Conservation (phyloP, 352 stramenopile genomes). For the Phytopythium delawarense region DNA sequence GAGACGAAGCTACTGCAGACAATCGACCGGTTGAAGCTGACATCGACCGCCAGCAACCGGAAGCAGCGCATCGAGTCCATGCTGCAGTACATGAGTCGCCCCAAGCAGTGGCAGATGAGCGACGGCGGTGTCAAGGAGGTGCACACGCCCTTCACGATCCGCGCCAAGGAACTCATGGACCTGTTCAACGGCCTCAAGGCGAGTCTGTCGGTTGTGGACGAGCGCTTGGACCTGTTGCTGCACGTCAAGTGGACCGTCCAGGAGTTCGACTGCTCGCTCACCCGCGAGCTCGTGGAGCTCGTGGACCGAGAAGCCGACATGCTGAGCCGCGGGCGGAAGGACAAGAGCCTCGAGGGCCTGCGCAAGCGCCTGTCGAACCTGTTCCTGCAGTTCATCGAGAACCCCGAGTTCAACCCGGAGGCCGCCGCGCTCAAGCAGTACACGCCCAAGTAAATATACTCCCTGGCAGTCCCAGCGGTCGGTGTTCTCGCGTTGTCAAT, state of each 20-base stretch:
- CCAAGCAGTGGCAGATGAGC: conserved; percentile 92
- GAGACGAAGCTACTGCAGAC: conserved; percentile 85
- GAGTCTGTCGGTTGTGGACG: conserved; percentile 60
- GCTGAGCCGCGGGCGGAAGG: conserved; percentile 78
- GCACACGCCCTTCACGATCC: conserved; percentile 85
- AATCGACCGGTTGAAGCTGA: conserved; percentile 88
- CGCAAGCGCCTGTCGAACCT: conserved; percentile 84
- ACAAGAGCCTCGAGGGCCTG: conserved; percentile 79
- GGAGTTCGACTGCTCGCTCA: conserved; percentile 90
- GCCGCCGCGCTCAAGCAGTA: conserved; percentile 51
- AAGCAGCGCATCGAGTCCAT: conserved; percentile 86
- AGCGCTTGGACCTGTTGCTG: conserved; percentile 88
- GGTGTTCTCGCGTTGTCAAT: not conserved
- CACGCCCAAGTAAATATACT: conserved; percentile 2
- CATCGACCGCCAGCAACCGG: conserved; percentile 70
- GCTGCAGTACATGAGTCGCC: conserved; percentile 84
- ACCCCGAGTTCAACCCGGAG: conserved; percentile 91
- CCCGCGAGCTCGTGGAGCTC: conserved; percentile 88
- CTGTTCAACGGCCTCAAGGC: conserved; percentile 79
- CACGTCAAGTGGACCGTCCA: conserved; percentile 93
- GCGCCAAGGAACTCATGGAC: conserved; percentile 87
- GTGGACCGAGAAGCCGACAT: conserved; percentile 93
- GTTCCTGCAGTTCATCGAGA: conserved; percentile 93
- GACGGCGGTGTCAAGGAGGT: conserved; percentile 87
- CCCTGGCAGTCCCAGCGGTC: not conserved